Base-by-base conservation (phyloP, 352 stramenopile species). In the Phytopythium litorale region DNA sequence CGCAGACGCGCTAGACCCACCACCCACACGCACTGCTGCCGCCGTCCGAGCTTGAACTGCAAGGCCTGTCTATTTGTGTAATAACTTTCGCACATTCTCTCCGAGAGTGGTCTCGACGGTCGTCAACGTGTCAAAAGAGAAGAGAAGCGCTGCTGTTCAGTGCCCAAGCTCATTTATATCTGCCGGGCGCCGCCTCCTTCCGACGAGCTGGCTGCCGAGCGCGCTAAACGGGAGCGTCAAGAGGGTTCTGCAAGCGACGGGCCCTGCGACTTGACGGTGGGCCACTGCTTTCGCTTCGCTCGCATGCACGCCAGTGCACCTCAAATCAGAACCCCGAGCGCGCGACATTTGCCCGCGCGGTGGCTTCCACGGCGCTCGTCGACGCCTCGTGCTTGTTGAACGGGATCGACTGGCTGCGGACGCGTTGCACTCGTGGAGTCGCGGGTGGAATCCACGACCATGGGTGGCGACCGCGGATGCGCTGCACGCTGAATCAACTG, bases 321-420 rank as follows among this genome's bases (percentile, higher is more conserved):
- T 28, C 45, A 51, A 51, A 51, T 51, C 45, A 51, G 45, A 51
- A 51, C 13, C 4, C 18, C n/a, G 19, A 49, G 42, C 42, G 42
- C 42, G 45, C 45, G 45, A 51, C 45, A 51, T 51, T 28, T 51
- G 45, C 43, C 11, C 43, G 8, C 43, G 2, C 11, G 12, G 19
- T 51, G 9, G 5, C n/a, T 6, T 51, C 25, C 45, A 8, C 7
- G 18, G 18, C 7, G 18, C 18, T 16, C n/a, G 9, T 49, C 7
- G 7, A 49, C 38, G 12, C 7, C 21, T 25, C n/a, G 21, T 21
- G 42, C 21, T 18, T 49, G 18, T 49, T 25, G 8, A 49, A 49
- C 42, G 7, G 15, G 16, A 49, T 49, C 21, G 45, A 51, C 45
- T 51, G 45, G 45, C 45, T 51, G 45, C 45, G 45, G 45, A 9